Conservation (phyloP, 108 stramenopile genomes). For the Cyclotella baltica region DNA sequence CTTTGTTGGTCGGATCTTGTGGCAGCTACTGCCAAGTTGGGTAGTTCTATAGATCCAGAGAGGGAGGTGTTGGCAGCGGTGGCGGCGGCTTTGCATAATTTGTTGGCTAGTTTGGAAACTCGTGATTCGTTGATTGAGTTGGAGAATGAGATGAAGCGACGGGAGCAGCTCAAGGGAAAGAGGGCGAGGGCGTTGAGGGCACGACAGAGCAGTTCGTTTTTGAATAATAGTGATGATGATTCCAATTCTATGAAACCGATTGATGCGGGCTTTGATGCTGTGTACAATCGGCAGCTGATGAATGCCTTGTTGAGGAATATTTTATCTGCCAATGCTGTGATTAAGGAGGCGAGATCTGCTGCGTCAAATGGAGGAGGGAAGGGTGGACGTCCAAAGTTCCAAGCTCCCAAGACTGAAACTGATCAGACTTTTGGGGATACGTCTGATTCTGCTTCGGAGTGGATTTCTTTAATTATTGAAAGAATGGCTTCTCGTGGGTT, state of each 20-base stretch:
- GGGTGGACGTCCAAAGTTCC: constrained; percentile 35
- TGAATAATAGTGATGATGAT: constrained; percentile 23
- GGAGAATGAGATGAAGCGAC: constrained; percentile 35
- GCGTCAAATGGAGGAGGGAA: constrained; percentile 3
- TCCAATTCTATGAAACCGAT: constrained; percentile 1
- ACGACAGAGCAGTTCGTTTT: neutral
- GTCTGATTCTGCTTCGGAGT: constrained; percentile 82
- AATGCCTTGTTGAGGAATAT: constrained; percentile 69
- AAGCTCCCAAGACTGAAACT: constrained; percentile 14
- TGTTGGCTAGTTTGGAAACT: constrained; percentile 48
- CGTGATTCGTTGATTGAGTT: constrained; percentile 40
- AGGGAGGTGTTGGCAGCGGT: constrained; percentile 74
- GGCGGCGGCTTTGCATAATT: constrained; percentile 76
- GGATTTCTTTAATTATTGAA: constrained; percentile 72
- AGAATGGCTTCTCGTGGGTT: constrained; percentile 62
- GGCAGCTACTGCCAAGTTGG: constrained; percentile 24
- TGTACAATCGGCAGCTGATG: constrained; percentile 39
- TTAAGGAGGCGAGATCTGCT: constrained; percentile 26
- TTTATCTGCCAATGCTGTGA: constrained; percentile 54
- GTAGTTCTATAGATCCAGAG: constrained; percentile 19
- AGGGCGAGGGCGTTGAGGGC: neutral
- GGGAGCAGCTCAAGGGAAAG: constrained; percentile 25
- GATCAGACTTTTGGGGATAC: constrained; percentile 33
- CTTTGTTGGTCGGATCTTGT: constrained; percentile 58
- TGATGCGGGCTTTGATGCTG: constrained; percentile 45